Evolutionary conservation across 768 basidiomycete genomes (phyloP).

Genomic region (Trametes meyenii): DNA sequence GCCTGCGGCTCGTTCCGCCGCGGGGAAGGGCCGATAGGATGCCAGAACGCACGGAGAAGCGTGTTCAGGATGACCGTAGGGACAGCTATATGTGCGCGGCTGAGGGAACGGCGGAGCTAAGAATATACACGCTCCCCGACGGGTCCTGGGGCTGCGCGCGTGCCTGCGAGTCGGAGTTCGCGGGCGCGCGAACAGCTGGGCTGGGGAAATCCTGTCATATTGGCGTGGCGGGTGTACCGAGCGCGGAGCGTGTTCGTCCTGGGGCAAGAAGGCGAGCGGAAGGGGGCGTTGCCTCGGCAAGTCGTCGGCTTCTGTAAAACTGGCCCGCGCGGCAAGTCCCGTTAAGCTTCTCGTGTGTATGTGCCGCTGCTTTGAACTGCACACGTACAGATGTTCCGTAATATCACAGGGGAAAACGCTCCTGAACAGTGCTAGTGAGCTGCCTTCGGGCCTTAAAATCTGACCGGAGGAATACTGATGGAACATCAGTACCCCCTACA

Average conservation of each 20-base stretch:
- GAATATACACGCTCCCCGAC: not conserved
- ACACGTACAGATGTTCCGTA: too few relatives aligned
- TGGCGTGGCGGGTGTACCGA: conserved; percentile 1
- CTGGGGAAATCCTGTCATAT: conserved; percentile 4
- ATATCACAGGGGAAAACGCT: too few relatives aligned
- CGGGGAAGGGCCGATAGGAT: conserved; percentile 6
- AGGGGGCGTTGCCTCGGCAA: conserved; percentile 9
- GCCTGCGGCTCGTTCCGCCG: not conserved
- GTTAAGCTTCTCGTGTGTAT: conserved; percentile 10
- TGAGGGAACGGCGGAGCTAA: conserved; percentile 16
- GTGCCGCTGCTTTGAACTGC: not conserved
- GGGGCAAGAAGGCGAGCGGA: conserved; percentile 1
- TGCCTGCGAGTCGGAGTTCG: conserved; percentile 7
- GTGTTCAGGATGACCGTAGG: not conserved
- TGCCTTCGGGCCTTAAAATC: not conserved
- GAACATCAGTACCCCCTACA: too few relatives aligned
- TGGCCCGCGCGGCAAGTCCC: conserved; percentile 8
- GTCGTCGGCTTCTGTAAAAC: conserved; percentile 3
- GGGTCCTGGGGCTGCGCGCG: conserved; percentile 2
- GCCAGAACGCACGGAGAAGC: conserved; percentile 13
- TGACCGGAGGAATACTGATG: not conserved
- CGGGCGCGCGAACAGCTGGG: not conserved
- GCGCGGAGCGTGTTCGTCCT: conserved; percentile 3
- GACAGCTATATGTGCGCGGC: conserved; percentile 14
- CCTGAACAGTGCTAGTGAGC: too few relatives aligned